Conservation (phyloP, 2,329 filamentous ascomycete genomes). For the Fusarium pseudograminearum region DNA sequence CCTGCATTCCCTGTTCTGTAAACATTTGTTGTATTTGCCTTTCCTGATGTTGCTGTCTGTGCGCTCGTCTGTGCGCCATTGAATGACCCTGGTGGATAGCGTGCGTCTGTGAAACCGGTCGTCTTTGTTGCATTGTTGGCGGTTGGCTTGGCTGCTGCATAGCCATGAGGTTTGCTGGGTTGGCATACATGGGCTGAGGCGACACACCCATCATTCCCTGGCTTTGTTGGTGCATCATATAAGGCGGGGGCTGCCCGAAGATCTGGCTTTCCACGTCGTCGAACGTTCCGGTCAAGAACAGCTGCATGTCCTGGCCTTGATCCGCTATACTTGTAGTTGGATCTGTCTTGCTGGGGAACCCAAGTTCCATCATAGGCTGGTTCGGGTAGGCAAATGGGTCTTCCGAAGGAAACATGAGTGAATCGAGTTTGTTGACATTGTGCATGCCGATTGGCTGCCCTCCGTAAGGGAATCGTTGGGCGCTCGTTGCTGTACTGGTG, state of each 20-base stretch:
- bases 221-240: conserved; percentile 66
- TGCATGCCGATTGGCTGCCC: conserved; percentile 51
- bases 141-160: conserved; percentile 55
- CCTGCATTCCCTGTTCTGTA: conserved; percentile 59
- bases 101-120: conserved; percentile 42
- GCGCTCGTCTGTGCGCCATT: conserved; percentile 42
- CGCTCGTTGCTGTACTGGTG: conserved; percentile 55
- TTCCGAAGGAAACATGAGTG: conserved; percentile 83
- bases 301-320: conserved; percentile 55
- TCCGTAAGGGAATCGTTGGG: conserved; percentile 52
- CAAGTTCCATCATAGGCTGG: conserved; percentile 75
- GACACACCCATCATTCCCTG: conserved; percentile 59
- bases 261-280: conserved; percentile 80
- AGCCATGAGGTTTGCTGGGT: conserved; percentile 57
- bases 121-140: conserved; percentile 43
- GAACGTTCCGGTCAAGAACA: conserved; percentile 65
- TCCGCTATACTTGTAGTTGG: conserved; percentile 52
- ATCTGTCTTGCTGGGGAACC: conserved; percentile 54
- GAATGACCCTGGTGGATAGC: conserved; percentile 44
- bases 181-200: conserved; percentile 56
- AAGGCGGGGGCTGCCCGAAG: conserved; percentile 77
- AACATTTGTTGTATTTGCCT: conserved; percentile 64
- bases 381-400: conserved; percentile 86
- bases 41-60: conserved; percentile 52
- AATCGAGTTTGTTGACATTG: conserved; percentile 76